Percentiles rank a stretch among this genome's conserved stretches.
Evolutionary conservation across 768 basidiomycete species (phyloP).

Genomic region (Russula lepida): DNA sequence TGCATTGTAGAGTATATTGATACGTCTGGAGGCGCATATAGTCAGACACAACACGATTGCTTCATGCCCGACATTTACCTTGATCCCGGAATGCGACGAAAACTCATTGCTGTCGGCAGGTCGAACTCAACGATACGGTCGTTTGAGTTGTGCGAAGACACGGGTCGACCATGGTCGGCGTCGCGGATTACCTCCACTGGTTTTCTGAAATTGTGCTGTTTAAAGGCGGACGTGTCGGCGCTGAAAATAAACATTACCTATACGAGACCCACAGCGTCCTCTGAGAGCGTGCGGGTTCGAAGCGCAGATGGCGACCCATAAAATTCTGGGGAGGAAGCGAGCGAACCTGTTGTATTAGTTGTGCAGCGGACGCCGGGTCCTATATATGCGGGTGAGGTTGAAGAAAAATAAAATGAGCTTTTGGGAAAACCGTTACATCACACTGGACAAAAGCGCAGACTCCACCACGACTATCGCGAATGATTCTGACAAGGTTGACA

Average conservation of each 20-base stretch:
- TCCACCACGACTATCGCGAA: constrained; percentile 68
- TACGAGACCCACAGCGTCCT: constrained; percentile 70
- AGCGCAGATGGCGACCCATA: constrained; percentile 65
- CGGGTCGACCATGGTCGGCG: constrained; percentile 12
- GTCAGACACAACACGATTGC: background rate
- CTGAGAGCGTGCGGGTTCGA: constrained; percentile 69
- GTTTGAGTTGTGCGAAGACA: constrained; percentile 17
- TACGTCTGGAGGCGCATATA: constrained; percentile 29
- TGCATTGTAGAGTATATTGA: constrained; percentile 10
- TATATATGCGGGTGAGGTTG: constrained; percentile 24
- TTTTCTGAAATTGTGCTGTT: constrained; percentile 25
- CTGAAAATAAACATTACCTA: constrained; percentile 36
- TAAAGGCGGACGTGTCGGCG: background rate
- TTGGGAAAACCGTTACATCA: constrained; percentile 41
- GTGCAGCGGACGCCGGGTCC: constrained; percentile 50
- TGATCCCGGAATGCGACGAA: constrained; percentile 44
- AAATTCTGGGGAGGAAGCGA: constrained; percentile 50
- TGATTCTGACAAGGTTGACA: constrained; percentile 59
- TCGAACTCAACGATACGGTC: constrained; percentile 28
- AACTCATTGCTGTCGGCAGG: constrained; percentile 51
- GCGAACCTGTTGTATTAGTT: constrained; percentile 53
- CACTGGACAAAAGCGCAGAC: constrained; percentile 84
- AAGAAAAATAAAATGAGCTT: background rate
- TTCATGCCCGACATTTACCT: constrained; percentile 35
- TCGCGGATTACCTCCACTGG: constrained; percentile 30